A percentile compares a stretch with the other conserved stretches of the same genome.
Evolutionary conservation across 495 filamentous ascomycete genomes (phyloP).

Genomic region (Penicillium cosmopolitanum): DNA sequence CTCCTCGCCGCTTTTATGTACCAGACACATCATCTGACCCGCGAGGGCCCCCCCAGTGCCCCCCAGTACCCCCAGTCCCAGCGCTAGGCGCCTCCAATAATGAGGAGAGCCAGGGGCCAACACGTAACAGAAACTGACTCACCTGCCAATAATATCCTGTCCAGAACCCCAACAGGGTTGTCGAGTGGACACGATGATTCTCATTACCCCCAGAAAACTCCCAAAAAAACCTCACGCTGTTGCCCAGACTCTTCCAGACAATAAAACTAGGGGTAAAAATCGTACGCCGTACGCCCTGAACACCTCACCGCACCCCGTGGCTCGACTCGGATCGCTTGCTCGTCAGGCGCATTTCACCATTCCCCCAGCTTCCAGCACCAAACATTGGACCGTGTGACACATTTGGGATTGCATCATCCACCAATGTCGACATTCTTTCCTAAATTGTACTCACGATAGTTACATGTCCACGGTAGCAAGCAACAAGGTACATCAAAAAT

Average conservation of each 20-base stretch:
- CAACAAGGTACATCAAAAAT: neutral
- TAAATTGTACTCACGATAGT: neutral
- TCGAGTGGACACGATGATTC: slow-evolving; percentile 17
- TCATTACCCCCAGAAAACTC: slow-evolving; percentile 33
- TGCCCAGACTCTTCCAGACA: slow-evolving; percentile 12
- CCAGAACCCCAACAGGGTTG: slow-evolving; percentile 21
- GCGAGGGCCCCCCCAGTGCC: neutral
- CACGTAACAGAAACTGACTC: slow-evolving; percentile 47
- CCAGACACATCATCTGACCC: slow-evolving; percentile 37
- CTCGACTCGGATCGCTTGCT: slow-evolving; percentile 13
- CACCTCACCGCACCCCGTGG: slow-evolving; percentile 21
- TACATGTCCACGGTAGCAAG: neutral
- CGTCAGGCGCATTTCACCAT: slow-evolving; percentile 16
- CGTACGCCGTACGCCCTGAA: slow-evolving; percentile 8
- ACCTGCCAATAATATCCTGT: slow-evolving; percentile 29
- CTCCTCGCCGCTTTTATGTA: slow-evolving; percentile 20
- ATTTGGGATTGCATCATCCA: slow-evolving; percentile 24
- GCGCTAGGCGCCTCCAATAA: slow-evolving; percentile 15
- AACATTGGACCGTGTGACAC: slow-evolving; percentile 21
- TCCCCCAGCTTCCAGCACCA: slow-evolving; percentile 1
- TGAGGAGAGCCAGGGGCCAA: slow-evolving; percentile 26
- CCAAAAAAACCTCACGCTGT: slow-evolving; percentile 21
- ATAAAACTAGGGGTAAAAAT: slow-evolving; percentile 6
- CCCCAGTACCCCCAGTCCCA: neutral
- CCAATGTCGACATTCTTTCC: slow-evolving; percentile 1